A percentile compares a stretch with the other conserved stretches of the same genome.
phyloP scores from a whole-genome alignment of 2,329 filamentous ascomycete genomes.

The Fusarium coicis region DNA sequence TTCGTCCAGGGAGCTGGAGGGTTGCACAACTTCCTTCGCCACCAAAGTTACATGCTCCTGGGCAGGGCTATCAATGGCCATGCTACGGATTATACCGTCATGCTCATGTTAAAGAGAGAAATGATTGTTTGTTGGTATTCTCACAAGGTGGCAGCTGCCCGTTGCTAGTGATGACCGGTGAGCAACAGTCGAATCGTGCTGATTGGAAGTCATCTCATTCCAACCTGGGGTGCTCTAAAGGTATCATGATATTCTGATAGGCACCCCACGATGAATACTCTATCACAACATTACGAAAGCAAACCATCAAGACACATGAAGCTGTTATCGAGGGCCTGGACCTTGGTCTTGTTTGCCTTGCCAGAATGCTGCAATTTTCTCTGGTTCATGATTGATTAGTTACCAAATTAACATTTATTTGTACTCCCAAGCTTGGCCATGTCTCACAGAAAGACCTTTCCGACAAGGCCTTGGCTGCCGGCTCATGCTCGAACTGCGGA shows the following conservation, averaged over 20 bases:
- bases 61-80: background rate
- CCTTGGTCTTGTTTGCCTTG: slow-evolving; percentile 6
- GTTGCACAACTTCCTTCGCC: slow-evolving; percentile 30
- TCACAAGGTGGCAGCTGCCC: background rate
- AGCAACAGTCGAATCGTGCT: background rate
- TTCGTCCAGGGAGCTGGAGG: slow-evolving; percentile 29
- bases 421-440: slow-evolving; percentile 23
- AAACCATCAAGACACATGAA: background rate
- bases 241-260: background rate
- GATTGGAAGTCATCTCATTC: background rate
- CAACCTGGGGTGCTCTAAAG: background rate
- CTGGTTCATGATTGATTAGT: slow-evolving; percentile 34
- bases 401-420: slow-evolving; percentile 36
- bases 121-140: background rate
- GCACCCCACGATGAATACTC: background rate
- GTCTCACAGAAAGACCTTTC: slow-evolving; percentile 31
- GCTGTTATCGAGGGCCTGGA: background rate
- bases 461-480: background rate
- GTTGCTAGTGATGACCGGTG: background rate
- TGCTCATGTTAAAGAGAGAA: background rate
- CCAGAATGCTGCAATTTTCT: background rate
- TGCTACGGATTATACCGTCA: background rate
- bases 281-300: background rate
- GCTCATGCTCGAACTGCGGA: background rate
- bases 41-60: slow-evolving; percentile 9